A percentile compares a stretch with the other conserved stretches of the same genome.
These are phyloP conservation scores for Globisporangium viniferum DNA, from an alignment of 352 stramenopile genomes.

Conservation along the genomic window DNA sequence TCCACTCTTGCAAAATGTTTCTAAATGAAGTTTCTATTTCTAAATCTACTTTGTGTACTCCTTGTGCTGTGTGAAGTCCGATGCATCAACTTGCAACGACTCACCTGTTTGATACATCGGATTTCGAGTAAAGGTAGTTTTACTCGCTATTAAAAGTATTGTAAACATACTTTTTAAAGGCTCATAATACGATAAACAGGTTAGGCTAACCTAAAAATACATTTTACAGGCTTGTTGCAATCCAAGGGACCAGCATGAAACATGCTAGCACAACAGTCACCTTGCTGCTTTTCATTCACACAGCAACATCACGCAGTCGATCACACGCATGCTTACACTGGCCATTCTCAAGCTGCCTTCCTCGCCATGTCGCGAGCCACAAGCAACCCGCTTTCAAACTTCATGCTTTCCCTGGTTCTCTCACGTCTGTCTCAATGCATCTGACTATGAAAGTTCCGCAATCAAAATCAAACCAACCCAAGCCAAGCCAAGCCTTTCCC, in stretches of 20 bases:
- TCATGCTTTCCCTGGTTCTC: not conserved
- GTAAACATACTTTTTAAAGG: not conserved
- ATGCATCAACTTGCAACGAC: not conserved
- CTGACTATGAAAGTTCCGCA: not conserved
- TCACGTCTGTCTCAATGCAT: not conserved
- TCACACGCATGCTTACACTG: too few relatives aligned
- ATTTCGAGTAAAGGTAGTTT: not conserved
- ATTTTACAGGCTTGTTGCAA: not conserved
- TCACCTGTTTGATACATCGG: not conserved
- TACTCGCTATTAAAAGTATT: not conserved
- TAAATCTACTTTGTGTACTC: not conserved
- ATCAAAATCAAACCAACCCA: not conserved
- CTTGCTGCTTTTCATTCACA: too few relatives aligned
- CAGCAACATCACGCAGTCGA: too few relatives aligned
- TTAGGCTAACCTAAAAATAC: not conserved
- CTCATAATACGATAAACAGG: not conserved
- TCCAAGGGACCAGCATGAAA: not conserved
- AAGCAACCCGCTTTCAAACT: not conserved
- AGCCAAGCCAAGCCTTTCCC: not conserved
- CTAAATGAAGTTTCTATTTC: conserved; percentile 1
- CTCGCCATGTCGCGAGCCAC: too few relatives aligned
- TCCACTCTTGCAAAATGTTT: not conserved
- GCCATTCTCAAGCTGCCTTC: too few relatives aligned
- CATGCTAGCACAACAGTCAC: too few relatives aligned
- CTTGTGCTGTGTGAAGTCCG: not conserved